Evolutionary conservation across 768 basidiomycete genomes (phyloP).

Genomic region (Paxillus ammoniavirescens): DNA sequence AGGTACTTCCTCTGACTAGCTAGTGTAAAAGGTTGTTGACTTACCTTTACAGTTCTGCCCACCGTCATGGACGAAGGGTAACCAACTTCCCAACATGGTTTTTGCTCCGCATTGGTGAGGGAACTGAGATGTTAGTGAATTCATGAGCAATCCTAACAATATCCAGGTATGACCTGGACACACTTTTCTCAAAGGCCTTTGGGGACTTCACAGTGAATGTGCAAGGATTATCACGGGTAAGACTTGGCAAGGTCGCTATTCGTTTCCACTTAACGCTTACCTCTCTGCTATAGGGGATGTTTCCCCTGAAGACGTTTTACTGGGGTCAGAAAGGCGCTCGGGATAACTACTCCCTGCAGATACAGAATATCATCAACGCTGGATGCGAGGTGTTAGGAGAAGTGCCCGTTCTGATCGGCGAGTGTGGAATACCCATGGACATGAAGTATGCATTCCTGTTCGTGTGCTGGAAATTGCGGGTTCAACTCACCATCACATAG

Average conservation of each 20-base stretch:
- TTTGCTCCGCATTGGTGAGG: constrained; percentile 73
- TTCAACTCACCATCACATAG: constrained; percentile 35
- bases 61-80: constrained; percentile 66
- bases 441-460: constrained; percentile 68
- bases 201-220: constrained; percentile 90
- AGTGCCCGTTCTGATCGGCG: constrained; percentile 83
- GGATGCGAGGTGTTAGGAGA: constrained; percentile 74
- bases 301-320: constrained; percentile 75
- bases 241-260: constrained; percentile 14
- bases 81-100: constrained; percentile 60
- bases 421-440: constrained; percentile 96
- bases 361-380: constrained; percentile 73
- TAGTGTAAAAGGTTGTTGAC: constrained; percentile 2
- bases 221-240: constrained; percentile 83
- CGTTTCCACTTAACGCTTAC: constrained; percentile 5
- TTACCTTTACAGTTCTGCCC: constrained; percentile 67
- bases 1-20: constrained; percentile 45
- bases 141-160: background rate
- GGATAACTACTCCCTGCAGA: constrained; percentile 66
- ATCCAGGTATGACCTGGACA: constrained; percentile 82
- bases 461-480: background rate
- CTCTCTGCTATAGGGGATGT: constrained; percentile 66
- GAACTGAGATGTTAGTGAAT: constrained; percentile 1
- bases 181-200: constrained; percentile 81
- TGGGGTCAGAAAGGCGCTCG: constrained; percentile 83